Evolutionary conservation across 2,329 filamentous ascomycete species (phyloP).

Genomic region (Leptographium flavum): DNA sequence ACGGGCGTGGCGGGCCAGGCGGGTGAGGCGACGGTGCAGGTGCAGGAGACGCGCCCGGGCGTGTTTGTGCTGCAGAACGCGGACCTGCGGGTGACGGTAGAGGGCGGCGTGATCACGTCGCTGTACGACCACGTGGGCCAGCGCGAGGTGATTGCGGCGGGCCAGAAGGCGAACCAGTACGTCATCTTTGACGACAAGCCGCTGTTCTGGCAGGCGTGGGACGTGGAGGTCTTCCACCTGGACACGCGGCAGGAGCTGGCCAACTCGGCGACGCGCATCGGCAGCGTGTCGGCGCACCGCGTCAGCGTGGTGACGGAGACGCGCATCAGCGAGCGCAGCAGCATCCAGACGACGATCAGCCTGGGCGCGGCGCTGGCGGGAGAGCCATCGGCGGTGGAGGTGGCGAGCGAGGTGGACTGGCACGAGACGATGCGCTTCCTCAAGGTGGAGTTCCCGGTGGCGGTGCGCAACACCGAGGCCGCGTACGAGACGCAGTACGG

Average conservation of each 20-base stretch:
- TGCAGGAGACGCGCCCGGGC: constrained; percentile 37
- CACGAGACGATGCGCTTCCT: constrained; percentile 94
- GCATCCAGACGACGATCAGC: constrained; percentile 73
- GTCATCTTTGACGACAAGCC: constrained; percentile 97
- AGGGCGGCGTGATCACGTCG: constrained; percentile 67
- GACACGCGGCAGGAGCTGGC: constrained; percentile 68
- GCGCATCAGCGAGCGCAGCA: constrained; percentile 75
- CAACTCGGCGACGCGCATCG: constrained; percentile 53
- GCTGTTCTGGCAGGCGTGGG: constrained; percentile 95
- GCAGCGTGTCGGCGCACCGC: constrained; percentile 56
- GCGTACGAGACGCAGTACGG: constrained; percentile 93
- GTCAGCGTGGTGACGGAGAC: constrained; percentile 76
- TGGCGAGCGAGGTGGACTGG: constrained; percentile 86
- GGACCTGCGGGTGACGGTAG: constrained; percentile 58
- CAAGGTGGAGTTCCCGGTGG: constrained; percentile 95
- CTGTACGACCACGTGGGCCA: constrained; percentile 60
- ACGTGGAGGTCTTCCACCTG: constrained; percentile 92
- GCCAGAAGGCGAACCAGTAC: constrained; percentile 72
- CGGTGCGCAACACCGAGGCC: constrained; percentile 80
- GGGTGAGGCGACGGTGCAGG: constrained; percentile 31
- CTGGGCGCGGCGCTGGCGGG: constrained; percentile 55
- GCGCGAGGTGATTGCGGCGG: constrained; percentile 63
- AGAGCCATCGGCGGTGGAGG: constrained; percentile 57
- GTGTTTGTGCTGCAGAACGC: constrained; percentile 70
- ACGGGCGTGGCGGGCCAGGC: constrained; percentile 9